These are phyloP conservation scores for Vicia faba DNA, from an alignment of 306 rosid genomes.

Conservation along the genomic window DNA sequence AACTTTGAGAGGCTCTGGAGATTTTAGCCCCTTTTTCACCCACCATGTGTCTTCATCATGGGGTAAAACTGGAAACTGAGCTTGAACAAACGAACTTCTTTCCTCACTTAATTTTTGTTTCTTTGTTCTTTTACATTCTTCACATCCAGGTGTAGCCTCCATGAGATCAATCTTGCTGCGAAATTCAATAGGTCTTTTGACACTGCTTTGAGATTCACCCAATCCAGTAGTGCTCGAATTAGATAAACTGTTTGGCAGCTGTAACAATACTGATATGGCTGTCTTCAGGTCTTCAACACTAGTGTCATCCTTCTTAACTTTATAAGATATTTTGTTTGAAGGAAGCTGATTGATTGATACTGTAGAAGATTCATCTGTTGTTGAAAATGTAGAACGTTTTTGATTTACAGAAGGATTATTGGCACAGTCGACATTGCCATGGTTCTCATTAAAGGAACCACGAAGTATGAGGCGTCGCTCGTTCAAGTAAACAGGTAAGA, in stretches of 20 bases:
- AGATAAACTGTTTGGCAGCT: slow-evolving; percentile 55
- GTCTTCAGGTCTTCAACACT: slow-evolving; percentile 69
- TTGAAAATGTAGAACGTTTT: slow-evolving; percentile 34
- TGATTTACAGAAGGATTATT: slow-evolving; percentile 40
- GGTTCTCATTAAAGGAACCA: slow-evolving; percentile 48
- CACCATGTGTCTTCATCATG: slow-evolving; percentile 92
- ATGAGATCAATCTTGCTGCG: slow-evolving; percentile 57
- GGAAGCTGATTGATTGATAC: slow-evolving; percentile 51
- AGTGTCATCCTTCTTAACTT: slow-evolving; percentile 47
- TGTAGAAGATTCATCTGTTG: slow-evolving; percentile 55
- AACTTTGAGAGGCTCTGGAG: slow-evolving; percentile 63
- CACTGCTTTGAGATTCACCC: slow-evolving; percentile 66
- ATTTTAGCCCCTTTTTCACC: slow-evolving; percentile 76
- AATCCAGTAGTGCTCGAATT: slow-evolving; percentile 45
- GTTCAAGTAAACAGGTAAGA: slow-evolving; percentile 61
- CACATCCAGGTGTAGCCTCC: slow-evolving; percentile 91
- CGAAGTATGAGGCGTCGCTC: slow-evolving; percentile 78
- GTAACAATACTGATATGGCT: slow-evolving; percentile 66
- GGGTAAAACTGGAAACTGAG: slow-evolving; percentile 54
- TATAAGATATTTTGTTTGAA: slow-evolving; percentile 41
- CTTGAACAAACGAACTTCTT: slow-evolving; percentile 61
- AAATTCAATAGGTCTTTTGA: slow-evolving; percentile 54
- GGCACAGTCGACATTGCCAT: slow-evolving; percentile 34
- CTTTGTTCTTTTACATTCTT: slow-evolving; percentile 87
- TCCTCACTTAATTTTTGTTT: slow-evolving; percentile 78